Base-by-base conservation (phyloP, 306 rosid species). In the Mimosa bimucronata region DNA sequence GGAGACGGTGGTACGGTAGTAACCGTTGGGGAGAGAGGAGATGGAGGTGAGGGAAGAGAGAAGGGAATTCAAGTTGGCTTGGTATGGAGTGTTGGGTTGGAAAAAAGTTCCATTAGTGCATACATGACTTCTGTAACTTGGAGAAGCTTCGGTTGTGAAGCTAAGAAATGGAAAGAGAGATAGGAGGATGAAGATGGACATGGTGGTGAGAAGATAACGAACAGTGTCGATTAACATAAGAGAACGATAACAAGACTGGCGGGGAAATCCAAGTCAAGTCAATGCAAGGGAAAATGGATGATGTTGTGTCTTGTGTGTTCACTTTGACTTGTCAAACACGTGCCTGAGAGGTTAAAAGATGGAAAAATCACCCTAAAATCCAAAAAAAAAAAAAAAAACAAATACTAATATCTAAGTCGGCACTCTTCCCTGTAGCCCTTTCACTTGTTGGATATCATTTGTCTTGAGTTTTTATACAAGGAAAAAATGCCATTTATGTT, bases 21-120 rank as follows among this genome's bases (percentile, higher is more conserved):
- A 86, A 8, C 82, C 87, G 61, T 65, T 23, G 21, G 52, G 81
- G 70, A 34, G 41, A 30, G 91, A 76, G 80, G 86, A 81, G 83
- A 83, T 84, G 81, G 89, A 78, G 55, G 2, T 5, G 55, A 48
- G 88, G 46, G 83, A 79, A 4, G 90, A 77, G 68, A 91, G 83
- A 40, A 91, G 85, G 48, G 50, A 6, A 2, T 81, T 81, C 44
- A 86, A 79, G 71, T 83, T 85, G 82, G 85, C 34, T 15, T 73
- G 65, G 70, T 30, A 91, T 19, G 66, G 25, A 77, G 86, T 76
- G 65, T 90, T 90, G 8, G 88, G 77, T 18, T 25, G 30, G 87
- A 77, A 88, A 46, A 2, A 48, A 40, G 79, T 16, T 15, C 26
- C 71, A 14, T 16, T 0, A 19, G 48, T 37, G 79, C 91, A 87